Percentiles rank a stretch among this genome's conserved stretches.
phyloP scores from a whole-genome alignment of 1,284 basidiomycete species.

The Cutaneotrichosporon cavernicola region DNA sequence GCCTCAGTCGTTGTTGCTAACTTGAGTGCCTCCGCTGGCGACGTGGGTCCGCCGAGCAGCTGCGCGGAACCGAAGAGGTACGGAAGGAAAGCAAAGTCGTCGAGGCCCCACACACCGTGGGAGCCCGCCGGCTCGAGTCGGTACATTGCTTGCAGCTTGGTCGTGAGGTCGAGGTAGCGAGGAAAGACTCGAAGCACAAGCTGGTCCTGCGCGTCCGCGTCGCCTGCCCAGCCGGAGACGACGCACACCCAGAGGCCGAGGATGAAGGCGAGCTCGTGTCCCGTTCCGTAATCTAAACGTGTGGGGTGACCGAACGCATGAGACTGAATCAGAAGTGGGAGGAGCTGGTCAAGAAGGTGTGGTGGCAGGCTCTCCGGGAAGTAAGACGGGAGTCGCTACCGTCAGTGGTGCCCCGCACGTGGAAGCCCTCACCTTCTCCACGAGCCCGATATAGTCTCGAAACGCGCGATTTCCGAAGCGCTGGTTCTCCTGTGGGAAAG shows the following conservation, averaged over 20 bases:
- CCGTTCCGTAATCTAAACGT: conserved; percentile 94
- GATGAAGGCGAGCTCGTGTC: conserved; percentile 86
- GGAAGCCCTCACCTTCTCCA: conserved; percentile 64
- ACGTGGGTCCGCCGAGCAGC: conserved; percentile 58
- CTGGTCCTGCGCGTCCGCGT: conserved; percentile 48
- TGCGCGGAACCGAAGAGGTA: conserved; percentile 93
- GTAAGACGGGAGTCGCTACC: conserved; percentile 61
- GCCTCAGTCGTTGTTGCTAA: conserved; percentile 15
- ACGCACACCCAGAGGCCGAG: conserved; percentile 63
- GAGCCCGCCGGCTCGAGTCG: conserved; percentile 92
- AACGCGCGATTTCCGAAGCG: conserved; percentile 95
- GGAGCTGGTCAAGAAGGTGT: conserved; percentile 64
- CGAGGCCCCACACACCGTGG: conserved; percentile 97
- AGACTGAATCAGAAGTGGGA: conserved; percentile 56
- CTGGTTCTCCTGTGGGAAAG: conserved; percentile 69
- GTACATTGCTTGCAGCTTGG: conserved; percentile 85
- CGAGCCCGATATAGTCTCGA: conserved; percentile 74
- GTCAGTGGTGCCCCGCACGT: not conserved
- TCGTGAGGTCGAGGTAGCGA: conserved; percentile 73
- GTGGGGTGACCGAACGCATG: conserved; percentile 83
- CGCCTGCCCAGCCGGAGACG: conserved; percentile 42
- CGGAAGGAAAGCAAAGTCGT: conserved; percentile 87
- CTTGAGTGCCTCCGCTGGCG: conserved; percentile 49
- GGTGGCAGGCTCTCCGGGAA: conserved; percentile 47
- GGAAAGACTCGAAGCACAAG: conserved; percentile 53